Evolutionary conservation across 2,329 filamentous ascomycete species (phyloP), one percentile per base, ranked within the genome.

Genomic region (Aspergillus arachidicola): DNA sequence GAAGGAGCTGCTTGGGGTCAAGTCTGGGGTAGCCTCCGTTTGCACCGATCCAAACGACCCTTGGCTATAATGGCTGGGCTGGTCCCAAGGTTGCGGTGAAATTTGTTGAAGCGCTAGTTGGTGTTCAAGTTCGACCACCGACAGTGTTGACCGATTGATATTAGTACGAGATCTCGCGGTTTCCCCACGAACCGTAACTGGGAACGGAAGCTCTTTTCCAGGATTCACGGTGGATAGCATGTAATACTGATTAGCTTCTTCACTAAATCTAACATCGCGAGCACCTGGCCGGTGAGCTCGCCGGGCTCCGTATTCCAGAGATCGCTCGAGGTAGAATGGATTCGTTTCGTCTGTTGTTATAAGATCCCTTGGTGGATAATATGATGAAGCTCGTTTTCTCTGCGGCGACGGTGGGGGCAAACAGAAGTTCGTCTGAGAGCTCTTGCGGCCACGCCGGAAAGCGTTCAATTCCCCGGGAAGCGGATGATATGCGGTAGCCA

Each of bases 1-100:
- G 64, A 79, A 78, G 1, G 77, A 79, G 62, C 73, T 78, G 65
- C 76, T 79, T 0, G 77, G 77, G 0, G 76, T 79, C 41, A 79
- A 64, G 41, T 78, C 74, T 0, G 77, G 77, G 0, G 73, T 78
- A 4, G 66, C 68, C 60, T 76, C 75, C 12, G 73, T 72, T 63
- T 72, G 68, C 0, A 72, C 66, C 0, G 76, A 78, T 64, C 75
- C 75, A 64, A 74, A 78, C 3, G 76, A 78, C 46, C 68, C 62
- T 28, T 78, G 74, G 38, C 71, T 76, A 50, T 73, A 68, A 55
- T 77, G 71, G 4, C 67, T 48, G 23, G 67, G 57, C 19, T 70
- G 60, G 9, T 43, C 58, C 34, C 6, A 66, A 34, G 28, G 67
- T 0, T 70, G 72, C 1, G 67, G 60, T 21, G 68, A 66, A 59